Percentiles rank a stretch among this genome's conserved stretches.
Conservation (phyloP, 805 yeast genomes). For the Debaryomyces hansenii region DNA sequence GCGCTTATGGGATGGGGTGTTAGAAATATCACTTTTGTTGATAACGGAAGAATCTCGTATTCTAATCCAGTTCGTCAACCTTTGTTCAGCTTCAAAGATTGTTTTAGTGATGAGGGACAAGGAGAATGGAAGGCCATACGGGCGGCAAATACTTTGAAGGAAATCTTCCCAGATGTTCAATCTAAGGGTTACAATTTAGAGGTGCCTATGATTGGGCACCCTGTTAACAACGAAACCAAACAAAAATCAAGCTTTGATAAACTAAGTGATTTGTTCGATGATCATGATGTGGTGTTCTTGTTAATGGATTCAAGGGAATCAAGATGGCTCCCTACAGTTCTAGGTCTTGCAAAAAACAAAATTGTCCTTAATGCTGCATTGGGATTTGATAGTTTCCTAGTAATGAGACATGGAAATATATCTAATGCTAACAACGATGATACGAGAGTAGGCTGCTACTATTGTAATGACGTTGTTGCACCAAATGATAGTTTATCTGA, state of each 20-base stretch:
- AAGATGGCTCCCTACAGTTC: conserved; percentile 94
- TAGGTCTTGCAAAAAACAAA: conserved; percentile 67
- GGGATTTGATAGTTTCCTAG: conserved; percentile 91
- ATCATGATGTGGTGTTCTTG: conserved; percentile 76
- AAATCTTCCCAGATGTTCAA: conserved; percentile 76
- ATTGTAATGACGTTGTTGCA: conserved; percentile 93
- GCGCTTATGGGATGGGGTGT: conserved; percentile 95
- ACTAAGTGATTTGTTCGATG: conserved; percentile 53
- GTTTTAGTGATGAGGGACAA: conserved; percentile 56
- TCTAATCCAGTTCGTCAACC: conserved; percentile 97
- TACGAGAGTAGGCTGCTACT: conserved; percentile 81
- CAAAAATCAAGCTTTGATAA: conserved; percentile 52
- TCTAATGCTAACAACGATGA: conserved; percentile 15
- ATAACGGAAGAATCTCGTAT: conserved; percentile 83
- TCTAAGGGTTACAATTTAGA: conserved; percentile 64
- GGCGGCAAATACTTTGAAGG: conserved; percentile 73
- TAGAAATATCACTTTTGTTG: conserved; percentile 80
- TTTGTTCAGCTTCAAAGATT: conserved; percentile 77
- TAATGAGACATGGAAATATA: conserved; percentile 84
- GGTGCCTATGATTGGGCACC: conserved; percentile 97
- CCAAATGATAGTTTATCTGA: conserved; percentile 88
- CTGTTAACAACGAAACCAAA: conserved; percentile 55
- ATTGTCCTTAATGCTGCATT: conserved; percentile 88
- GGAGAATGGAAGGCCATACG: conserved; percentile 74
- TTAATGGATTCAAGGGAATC: conserved; percentile 95